Conservation (phyloP, 202 grass and related monocot genomes). For the Schoenoplectus tabernaemontani region DNA sequence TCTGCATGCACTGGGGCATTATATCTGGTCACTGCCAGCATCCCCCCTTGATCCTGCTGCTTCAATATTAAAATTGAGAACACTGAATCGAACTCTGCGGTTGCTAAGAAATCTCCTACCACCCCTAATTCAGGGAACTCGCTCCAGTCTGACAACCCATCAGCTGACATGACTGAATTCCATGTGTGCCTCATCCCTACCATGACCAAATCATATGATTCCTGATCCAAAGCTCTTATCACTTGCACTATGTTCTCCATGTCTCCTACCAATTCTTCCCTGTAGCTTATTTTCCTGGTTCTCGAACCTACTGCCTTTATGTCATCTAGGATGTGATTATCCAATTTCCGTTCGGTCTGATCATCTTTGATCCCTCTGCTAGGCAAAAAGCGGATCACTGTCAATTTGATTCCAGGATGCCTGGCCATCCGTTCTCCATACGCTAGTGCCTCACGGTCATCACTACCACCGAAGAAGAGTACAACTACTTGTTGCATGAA, state of each 20-base stretch:
- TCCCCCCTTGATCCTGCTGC: constrained; percentile 73
- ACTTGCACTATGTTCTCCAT: constrained; percentile 59
- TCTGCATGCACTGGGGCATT: not conserved
- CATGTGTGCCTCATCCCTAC: constrained; percentile 80
- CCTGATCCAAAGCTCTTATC: constrained; percentile 45
- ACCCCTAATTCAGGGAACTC: constrained; percentile 79
- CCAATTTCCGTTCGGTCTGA: constrained; percentile 34
- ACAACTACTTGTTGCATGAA: constrained; percentile 41
- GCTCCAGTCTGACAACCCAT: constrained; percentile 65
- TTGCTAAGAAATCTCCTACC: constrained; percentile 64
- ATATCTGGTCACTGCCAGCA: constrained; percentile 27
- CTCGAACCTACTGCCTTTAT: constrained; percentile 31
- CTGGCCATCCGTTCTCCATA: constrained; percentile 54
- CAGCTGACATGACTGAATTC: constrained; percentile 58
- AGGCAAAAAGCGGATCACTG: constrained; percentile 61
- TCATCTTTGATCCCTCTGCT: constrained; percentile 39
- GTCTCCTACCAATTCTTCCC: constrained; percentile 73
- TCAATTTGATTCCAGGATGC: constrained; percentile 38
- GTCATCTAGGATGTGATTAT: constrained; percentile 51
- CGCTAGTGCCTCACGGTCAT: constrained; percentile 69
- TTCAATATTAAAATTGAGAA: constrained; percentile 76
- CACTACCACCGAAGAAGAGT: constrained; percentile 75
- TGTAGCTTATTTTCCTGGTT: constrained; percentile 37
- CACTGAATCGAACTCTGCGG: constrained; percentile 52
- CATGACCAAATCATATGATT: constrained; percentile 61